Conservation (phyloP, 1,284 basidiomycete genomes). For the Termitomyces sp. region DNA sequence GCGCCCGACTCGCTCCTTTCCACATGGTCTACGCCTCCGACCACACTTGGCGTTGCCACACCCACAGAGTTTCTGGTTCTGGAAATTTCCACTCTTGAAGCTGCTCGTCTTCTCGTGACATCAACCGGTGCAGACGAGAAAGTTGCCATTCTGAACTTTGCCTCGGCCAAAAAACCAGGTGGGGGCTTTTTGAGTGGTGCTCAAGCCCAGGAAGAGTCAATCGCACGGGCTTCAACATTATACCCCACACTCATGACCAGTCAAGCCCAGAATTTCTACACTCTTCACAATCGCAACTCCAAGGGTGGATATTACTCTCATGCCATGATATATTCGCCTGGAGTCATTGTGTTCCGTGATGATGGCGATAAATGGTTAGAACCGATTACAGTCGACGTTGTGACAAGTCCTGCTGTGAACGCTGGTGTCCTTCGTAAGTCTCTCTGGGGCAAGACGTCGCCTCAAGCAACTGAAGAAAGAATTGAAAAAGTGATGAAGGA, state of each 20-base stretch:
- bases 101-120: slow-evolving; percentile 31
- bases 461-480: slow-evolving; percentile 39
- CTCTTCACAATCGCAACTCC: slow-evolving; percentile 43
- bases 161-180: slow-evolving; percentile 64
- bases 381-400: slow-evolving; percentile 57
- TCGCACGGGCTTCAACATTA: slow-evolving; percentile 65
- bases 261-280: slow-evolving; percentile 53
- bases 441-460: slow-evolving; percentile 19
- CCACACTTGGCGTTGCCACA: background rate
- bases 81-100: slow-evolving; percentile 54
- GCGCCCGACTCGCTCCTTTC: slow-evolving; percentile 28
- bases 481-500: slow-evolving; percentile 58
- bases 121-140: slow-evolving; percentile 21
- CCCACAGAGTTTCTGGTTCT: slow-evolving; percentile 35
- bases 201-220: slow-evolving; percentile 69
- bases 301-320: slow-evolving; percentile 61
- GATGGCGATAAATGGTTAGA: slow-evolving; percentile 51
- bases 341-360: slow-evolving; percentile 52
- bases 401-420: slow-evolving; percentile 69
- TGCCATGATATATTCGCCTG: slow-evolving; percentile 67
- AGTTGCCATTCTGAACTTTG: slow-evolving; percentile 66
- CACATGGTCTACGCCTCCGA: slow-evolving; percentile 18
- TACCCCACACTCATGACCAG: slow-evolving; percentile 56
- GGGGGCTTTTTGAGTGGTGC: slow-evolving; percentile 67
- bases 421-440: slow-evolving; percentile 52